A percentile compares a stretch with the other conserved stretches of the same genome.
Evolutionary conservation across 805 yeast species (phyloP).

Genomic region (Wickerhamiella hasegawae): DNA sequence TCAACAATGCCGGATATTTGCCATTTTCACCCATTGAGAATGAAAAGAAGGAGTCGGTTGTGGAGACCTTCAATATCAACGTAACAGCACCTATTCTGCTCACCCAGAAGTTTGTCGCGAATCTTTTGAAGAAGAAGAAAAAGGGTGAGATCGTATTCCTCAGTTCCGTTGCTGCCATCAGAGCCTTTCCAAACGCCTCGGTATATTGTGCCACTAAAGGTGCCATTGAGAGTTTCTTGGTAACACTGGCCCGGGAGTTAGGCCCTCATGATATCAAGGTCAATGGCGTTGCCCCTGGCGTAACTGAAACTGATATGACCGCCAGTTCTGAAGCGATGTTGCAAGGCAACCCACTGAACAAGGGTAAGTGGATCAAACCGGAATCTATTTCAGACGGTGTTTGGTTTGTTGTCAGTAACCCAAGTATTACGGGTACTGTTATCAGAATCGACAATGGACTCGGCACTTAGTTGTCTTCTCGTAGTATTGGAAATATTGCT

Average conservation of each 20-base stretch:
- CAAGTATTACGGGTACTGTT: conserved; percentile 9
- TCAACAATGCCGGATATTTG: not conserved
- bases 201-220: conserved; percentile 59
- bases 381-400: conserved; percentile 13
- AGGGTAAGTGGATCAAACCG: conserved; percentile 4
- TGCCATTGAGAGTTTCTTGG: conserved; percentile 49
- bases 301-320: conserved; percentile 49
- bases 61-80: conserved; percentile 36
- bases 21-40: no score
- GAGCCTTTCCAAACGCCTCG: conserved; percentile 34
- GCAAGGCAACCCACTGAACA: not conserved
- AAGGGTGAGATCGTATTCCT: conserved; percentile 38
- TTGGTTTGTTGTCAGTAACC: conserved; percentile 6
- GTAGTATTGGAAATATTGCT: no score
- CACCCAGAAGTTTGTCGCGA: conserved; percentile 33
- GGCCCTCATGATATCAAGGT: conserved; percentile 37
- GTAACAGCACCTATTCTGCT: conserved; percentile 45
- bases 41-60: conserved; percentile 21
- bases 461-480: not conserved
- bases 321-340: conserved; percentile 1
- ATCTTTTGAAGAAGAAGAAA: conserved; percentile 29
- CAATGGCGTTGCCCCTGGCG: conserved; percentile 54
- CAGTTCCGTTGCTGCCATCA: conserved; percentile 40
- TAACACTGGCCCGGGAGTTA: conserved; percentile 43
- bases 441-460: conserved; percentile 13